Percentiles rank a stretch among this genome's conserved stretches.
These are phyloP conservation scores for Pneumocystis sp. DNA, from an alignment of 1,139 yeast species.

Conservation along the genomic window DNA sequence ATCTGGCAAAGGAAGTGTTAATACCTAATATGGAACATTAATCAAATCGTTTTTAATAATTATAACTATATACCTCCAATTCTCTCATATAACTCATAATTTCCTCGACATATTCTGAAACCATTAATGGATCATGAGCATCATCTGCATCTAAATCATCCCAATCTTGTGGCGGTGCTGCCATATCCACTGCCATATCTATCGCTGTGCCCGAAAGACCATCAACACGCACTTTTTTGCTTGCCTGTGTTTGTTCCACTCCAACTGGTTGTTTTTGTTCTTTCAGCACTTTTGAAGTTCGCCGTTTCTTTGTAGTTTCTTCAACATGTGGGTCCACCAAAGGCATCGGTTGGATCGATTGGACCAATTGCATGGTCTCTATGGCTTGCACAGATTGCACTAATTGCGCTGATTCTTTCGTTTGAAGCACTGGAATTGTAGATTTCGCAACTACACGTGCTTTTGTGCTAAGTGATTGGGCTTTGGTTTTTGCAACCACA, in stretches of 20 bases:
- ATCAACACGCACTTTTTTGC: not conserved
- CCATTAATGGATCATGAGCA: conserved; percentile 85
- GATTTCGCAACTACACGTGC: conserved; percentile 3
- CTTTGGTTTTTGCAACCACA: conserved; percentile 2
- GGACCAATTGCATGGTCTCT: not conserved
- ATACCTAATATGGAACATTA: conserved; percentile 18
- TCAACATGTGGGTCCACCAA: not conserved
- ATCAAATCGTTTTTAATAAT: not conserved
- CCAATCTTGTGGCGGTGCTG: conserved; percentile 31
- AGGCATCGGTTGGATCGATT: not conserved
- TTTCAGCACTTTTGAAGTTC: not conserved
- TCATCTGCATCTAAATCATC: conserved; percentile 90
- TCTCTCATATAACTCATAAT: conserved; percentile 68
- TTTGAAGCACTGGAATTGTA: not conserved
- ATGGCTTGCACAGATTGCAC: not conserved
- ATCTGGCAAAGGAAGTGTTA: conserved; percentile 64
- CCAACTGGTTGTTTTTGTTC: not conserved
- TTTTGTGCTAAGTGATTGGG: conserved; percentile 3
- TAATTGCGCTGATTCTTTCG: not conserved
- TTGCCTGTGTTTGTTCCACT: not conserved
- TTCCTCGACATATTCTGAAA: conserved; percentile 78
- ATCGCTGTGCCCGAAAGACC: not conserved
- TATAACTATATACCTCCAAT: conserved; percentile 32
- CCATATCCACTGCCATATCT: not conserved
- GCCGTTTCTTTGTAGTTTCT: not conserved